phyloP scores from a whole-genome alignment of 2,329 filamentous ascomycete species.

The Botrytis fragariae region DNA sequence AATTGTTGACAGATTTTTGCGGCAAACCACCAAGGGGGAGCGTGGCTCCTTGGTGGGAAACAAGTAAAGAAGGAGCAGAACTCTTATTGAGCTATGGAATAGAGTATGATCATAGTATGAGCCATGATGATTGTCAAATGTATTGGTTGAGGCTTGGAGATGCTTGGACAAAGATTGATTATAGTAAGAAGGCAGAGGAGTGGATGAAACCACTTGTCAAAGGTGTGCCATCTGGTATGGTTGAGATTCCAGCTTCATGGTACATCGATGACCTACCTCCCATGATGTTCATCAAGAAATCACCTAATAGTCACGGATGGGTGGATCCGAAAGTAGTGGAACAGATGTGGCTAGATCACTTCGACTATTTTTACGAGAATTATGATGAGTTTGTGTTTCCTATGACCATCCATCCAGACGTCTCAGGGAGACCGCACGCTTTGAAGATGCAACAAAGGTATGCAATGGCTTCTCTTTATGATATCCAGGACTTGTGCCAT shows the following conservation, averaged over 20 bases:
- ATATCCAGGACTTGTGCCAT: slow-evolving; percentile 51
- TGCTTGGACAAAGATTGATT: slow-evolving; percentile 67
- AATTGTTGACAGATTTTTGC: slow-evolving; percentile 66
- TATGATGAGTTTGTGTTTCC: slow-evolving; percentile 77
- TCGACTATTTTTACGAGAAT: slow-evolving; percentile 73
- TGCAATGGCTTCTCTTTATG: slow-evolving; percentile 53
- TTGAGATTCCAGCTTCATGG: slow-evolving; percentile 66
- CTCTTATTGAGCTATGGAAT: slow-evolving; percentile 64
- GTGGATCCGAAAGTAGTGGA: slow-evolving; percentile 52
- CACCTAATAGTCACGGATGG: slow-evolving; percentile 61
- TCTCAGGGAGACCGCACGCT: slow-evolving; percentile 68
- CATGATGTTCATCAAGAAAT: slow-evolving; percentile 71
- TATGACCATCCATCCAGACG: slow-evolving; percentile 74
- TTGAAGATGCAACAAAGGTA: slow-evolving; percentile 70
- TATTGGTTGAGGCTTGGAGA: slow-evolving; percentile 65
- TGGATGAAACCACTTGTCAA: slow-evolving; percentile 66
- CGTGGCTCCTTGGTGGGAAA: slow-evolving; percentile 76
- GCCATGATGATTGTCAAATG: slow-evolving; percentile 61
- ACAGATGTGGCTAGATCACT: slow-evolving; percentile 49
- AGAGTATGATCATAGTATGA: slow-evolving; percentile 68
- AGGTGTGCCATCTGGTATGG: slow-evolving; percentile 59
- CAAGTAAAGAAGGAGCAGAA: slow-evolving; percentile 63
- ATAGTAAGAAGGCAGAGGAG: slow-evolving; percentile 56
- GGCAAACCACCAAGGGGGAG: slow-evolving; percentile 70
- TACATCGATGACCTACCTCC: slow-evolving; percentile 61